Conservation (phyloP, 805 yeast genomes). For the Ogataea methanolica region DNA sequence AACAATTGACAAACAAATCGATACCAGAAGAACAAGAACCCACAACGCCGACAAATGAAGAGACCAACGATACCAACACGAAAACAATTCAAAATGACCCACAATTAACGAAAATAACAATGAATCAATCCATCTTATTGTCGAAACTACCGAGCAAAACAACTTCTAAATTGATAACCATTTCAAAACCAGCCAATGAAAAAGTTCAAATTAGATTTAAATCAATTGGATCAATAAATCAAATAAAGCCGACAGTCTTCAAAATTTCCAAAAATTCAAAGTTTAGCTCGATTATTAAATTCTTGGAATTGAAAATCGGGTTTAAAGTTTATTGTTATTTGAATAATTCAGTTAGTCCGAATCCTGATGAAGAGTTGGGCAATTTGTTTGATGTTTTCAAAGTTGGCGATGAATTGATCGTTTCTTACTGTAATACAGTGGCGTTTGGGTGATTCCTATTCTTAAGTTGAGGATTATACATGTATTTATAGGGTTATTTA, state of each 20-base stretch:
- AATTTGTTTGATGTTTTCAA: constrained; percentile 33
- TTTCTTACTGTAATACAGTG: constrained; percentile 41
- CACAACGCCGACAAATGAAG: not conserved
- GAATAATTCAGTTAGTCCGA: constrained; percentile 42
- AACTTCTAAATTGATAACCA: constrained; percentile 18
- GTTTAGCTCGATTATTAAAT: constrained; percentile 41
- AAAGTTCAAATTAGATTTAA: constrained; percentile 50
- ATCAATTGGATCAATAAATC: constrained; percentile 53
- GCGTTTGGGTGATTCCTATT: constrained; percentile 37
- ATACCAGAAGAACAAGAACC: constrained; percentile 1
- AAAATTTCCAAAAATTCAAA: constrained; percentile 44
- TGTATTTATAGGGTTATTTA: no score
- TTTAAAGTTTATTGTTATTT: constrained; percentile 36
- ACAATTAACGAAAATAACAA: constrained; percentile 26
- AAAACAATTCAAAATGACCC: constrained; percentile 14
- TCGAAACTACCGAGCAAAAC: constrained; percentile 20
- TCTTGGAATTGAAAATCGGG: constrained; percentile 36
- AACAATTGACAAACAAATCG: not conserved
- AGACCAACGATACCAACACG: constrained; percentile 6
- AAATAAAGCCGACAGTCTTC: constrained; percentile 46
- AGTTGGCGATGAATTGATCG: constrained; percentile 35
- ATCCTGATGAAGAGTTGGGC: constrained; percentile 39
- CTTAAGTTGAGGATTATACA: no score
- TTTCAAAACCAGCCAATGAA: constrained; percentile 10
- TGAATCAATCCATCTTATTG: constrained; percentile 25